Evolutionary conservation across 768 basidiomycete species (phyloP).

Genomic region (Suillus discolor): DNA sequence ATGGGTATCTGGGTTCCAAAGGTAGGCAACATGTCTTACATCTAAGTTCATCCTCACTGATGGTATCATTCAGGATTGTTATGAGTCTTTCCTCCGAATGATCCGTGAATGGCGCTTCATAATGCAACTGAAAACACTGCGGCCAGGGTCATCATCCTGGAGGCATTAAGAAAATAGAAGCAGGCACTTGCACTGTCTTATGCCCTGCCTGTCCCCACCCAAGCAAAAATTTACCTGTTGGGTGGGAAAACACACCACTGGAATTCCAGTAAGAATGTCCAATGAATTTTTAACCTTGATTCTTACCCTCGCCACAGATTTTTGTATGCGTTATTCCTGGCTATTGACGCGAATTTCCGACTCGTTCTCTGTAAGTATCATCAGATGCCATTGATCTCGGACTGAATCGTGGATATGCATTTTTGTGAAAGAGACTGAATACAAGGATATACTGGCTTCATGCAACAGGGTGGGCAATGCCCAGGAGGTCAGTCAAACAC

Average conservation of each 20-base stretch:
- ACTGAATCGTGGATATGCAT: slow-evolving; percentile 27
- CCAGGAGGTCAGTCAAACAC: slow-evolving; percentile 2
- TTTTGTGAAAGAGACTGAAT: slow-evolving; percentile 27
- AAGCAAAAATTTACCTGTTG: slow-evolving; percentile 9
- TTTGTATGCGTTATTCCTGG: slow-evolving; percentile 27
- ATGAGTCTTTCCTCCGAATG: not conserved
- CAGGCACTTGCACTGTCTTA: not conserved
- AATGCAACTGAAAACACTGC: not conserved
- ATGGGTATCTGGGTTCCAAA: slow-evolving; percentile 17
- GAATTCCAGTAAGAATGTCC: not conserved
- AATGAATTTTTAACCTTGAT: not conserved
- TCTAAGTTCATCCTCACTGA: not conserved
- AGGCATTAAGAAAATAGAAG: not conserved
- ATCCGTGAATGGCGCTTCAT: not conserved
- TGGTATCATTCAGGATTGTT: not conserved
- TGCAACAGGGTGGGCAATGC: slow-evolving; percentile 8
- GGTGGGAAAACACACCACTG: not conserved
- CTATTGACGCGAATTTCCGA: slow-evolving; percentile 36
- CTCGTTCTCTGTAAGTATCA: slow-evolving; percentile 28
- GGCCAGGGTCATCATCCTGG: not conserved
- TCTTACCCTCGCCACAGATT: slow-evolving; percentile 22
- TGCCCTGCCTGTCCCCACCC: slow-evolving; percentile 13
- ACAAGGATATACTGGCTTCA: slow-evolving; percentile 16
- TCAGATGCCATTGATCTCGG: slow-evolving; percentile 27
- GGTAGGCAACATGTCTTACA: not conserved